phyloP scores from a whole-genome alignment of 345 rosid genomes.

The Crucihimalaya himalaica region DNA sequence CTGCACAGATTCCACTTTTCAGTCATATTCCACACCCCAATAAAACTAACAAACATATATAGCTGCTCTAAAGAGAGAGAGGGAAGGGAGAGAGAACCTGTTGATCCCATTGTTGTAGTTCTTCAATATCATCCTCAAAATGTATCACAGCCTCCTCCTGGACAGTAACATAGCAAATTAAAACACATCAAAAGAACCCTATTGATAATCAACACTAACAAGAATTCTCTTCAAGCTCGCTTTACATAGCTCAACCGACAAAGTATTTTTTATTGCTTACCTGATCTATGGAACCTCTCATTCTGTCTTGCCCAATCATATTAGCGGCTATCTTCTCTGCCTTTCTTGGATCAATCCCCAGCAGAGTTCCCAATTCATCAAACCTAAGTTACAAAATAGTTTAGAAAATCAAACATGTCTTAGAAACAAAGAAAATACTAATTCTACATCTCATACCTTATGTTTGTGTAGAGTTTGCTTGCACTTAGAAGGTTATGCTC shows the following conservation, averaged over 20 bases:
- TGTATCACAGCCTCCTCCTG: constrained; percentile 97
- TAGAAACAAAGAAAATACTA: not conserved
- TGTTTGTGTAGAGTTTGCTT: constrained; percentile 94
- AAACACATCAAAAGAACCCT: constrained; percentile 9
- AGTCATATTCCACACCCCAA: not conserved
- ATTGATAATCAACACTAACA: not conserved
- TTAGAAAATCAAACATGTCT: not conserved
- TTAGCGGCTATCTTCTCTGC: constrained; percentile 99
- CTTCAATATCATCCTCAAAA: constrained; percentile 94
- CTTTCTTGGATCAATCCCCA: constrained; percentile 93
- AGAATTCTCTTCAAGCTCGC: not conserved
- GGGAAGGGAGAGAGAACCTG: constrained; percentile 52
- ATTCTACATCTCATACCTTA: constrained; percentile 53
- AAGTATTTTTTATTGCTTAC: constrained; percentile 33
- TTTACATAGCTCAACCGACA: not conserved
- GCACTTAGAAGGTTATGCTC: constrained; percentile 98
- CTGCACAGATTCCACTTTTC: constrained; percentile 43
- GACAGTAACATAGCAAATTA: constrained; percentile 1
- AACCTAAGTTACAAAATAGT: constrained; percentile 52
- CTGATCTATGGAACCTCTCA: constrained; percentile 99
- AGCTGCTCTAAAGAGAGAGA: constrained; percentile 5
- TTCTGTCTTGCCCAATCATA: constrained; percentile 93
- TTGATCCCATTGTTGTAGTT: constrained; percentile 98
- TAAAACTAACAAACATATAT: not conserved
- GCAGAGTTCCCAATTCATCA: constrained; percentile 92